Base-by-base conservation (phyloP, 768 basidiomycete species). In the Termitomyces sp. region DNA sequence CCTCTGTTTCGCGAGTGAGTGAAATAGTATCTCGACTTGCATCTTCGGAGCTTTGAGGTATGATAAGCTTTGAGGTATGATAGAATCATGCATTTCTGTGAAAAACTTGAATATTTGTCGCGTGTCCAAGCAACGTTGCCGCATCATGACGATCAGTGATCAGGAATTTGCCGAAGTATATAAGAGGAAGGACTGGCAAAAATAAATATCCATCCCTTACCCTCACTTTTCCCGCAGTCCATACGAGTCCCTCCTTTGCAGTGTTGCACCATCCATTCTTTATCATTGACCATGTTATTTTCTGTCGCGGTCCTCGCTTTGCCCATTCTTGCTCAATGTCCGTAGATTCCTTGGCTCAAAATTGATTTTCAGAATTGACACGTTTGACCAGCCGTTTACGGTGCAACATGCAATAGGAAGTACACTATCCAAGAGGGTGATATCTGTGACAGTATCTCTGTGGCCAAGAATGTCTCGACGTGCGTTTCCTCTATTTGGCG, bases 401-500 rank as follows among this genome's bases (percentile, higher is more conserved):
- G 79, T 40, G 63, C 62, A 55, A 67, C 73, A 48, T 91, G 90
- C 70, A 75, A 80, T n/a, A 84, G 90, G 64, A 79, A 70, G 20
- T 86, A 86, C 69, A 87, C 82, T 56, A 79, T 91, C 57, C 66
- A 73, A 61, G 66, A 69, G 6, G 84, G 83, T 38, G 86, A 90
- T 68, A 82, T 79, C 60, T 92, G 90, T 70, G 88, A 91, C 72
- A 67, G 62, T 59, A 91, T 92, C 71, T 89, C 86, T 65, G 81
- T 82, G 38, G 70, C 78, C 20, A 66, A 86, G 67, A 81, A 84
- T 57, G 83, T 81, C 63, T 88, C 87, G 43, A 86, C 86, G 87
- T 89, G 64, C 54, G 84, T 74, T 11, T 32, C 31, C 57, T 32
- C 37, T 54, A 34, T 48, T 29, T 31, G 38, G 29, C n/a, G 36